Evolutionary conservation across 1,284 basidiomycete genomes (phyloP), one percentile per base, ranked within the genome.

Genomic region (Ganoderma sp.): DNA sequence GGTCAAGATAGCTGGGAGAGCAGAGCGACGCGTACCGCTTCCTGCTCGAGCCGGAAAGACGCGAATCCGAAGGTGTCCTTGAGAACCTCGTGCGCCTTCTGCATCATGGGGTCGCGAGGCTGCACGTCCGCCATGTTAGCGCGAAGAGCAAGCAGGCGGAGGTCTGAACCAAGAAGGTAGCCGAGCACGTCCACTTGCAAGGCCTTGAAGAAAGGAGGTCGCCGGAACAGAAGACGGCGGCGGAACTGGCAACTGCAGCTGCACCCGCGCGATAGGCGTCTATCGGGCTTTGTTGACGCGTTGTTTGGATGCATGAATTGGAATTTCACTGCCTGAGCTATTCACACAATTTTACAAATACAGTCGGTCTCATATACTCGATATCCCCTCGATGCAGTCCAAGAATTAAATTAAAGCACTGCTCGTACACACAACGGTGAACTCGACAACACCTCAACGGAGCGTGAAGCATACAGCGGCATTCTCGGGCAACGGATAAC

Each of bases 11-110:
- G 19, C 9, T n/a, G 32, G 25, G 9, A 45, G 25, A 67, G 34
- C n/a, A n/a, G 15, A 28, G 50, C 63, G 34, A 68, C 75, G 63
- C 67, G n/a, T 63, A 79, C 79, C 65, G 76, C 75, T 71, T 81
- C 81, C 67, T 83, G 82, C 32, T 79, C 76, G 25, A 82, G 73
- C 7, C 80, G 78, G 65, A 83, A 83, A 1, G 76, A 71, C 1
- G 73, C 66, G 61, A 80, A 79, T 4, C 79, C 78, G 63, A 82
- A 82, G 3, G 78, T 78, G 19, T 80, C 75, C 63, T 72, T 72
- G 22, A 81, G 72, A 7, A 78, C 70, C 64, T 77, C 68, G 63
- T 73, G 72, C 28, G 79, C 80, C 61, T 77, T 72, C 56, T 81
- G 78, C 80, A 81, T 80, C 7, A 5, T 60, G 5, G 43, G 64